Base-by-base conservation (phyloP, 208 protist genomes). In the Phytomonas francai region DNA sequence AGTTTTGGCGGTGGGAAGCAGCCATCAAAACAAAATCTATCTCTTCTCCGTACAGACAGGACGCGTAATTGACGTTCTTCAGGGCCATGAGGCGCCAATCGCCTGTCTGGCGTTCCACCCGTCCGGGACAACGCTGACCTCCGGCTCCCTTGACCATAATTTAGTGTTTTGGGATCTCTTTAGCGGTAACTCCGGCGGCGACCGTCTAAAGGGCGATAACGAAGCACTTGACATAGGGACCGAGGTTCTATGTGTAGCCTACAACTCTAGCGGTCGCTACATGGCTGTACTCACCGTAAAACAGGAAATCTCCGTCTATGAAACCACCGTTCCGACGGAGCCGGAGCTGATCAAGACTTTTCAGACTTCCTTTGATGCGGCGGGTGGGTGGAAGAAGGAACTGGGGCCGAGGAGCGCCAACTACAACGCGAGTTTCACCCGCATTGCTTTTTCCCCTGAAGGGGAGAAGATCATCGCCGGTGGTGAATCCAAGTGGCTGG, bases 11-110 rank as follows among this genome's bases (percentile, higher is more conserved):
- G 87, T 91, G 3, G 94, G 91, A 36, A 95, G 85, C 76, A 80
- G 77, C 67, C 83, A 80, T 22, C 68, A 78, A 25, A 93, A 95
- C 70, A 81, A 81, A 56, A 94, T 97, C 57, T 95, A 79, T 51
- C 79, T 98, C 68, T 98, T 95, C 68, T 78, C 90, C n/a, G 79
- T 93, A 19, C 94, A 97, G 73, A 97, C 94, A 29, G 94, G 94
- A 25, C 83, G 89, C 45, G 36, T 96, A 1, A 81, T 98, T 34
- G 94, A 98, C 61, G 76, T 87, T 49, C 78, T 97, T 57, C 85
- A 92, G 45, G 94, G 94, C 29, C 92, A 97, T 75, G 91, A 97
- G 67, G 89, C 74, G 3, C 88, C 91, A 29, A 92, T 97, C 65
- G 76, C 85, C 30, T 90, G 84, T 68, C 33, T 97, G 29, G 87